Conservation (phyloP, 129 eudicot species). For the Flaveria linearis region DNA sequence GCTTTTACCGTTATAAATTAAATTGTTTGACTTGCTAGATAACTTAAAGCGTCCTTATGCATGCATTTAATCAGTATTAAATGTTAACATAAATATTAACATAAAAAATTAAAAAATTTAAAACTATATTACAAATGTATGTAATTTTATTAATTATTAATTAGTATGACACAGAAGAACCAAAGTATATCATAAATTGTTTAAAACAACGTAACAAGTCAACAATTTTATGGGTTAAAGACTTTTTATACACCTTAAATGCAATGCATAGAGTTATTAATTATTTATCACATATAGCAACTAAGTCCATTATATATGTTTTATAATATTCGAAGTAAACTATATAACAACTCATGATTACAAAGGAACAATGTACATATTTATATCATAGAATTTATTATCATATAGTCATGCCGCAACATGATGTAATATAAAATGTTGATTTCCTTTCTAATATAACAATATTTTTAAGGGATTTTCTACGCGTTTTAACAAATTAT, state of each 20-base stretch:
- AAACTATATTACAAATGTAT: no score
- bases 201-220: no score
- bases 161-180: no score
- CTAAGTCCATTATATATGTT: background rate
- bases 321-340: background rate
- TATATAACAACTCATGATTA: background rate
- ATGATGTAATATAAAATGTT: background rate
- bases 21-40: background rate
- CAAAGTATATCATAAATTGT: no score
- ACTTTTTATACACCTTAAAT: background rate
- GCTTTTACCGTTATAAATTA: background rate
- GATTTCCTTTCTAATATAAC: background rate
- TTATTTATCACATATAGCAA: background rate
- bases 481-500: background rate
- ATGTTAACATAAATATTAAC: background rate
- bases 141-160: no score
- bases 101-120: no score
- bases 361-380: background rate
- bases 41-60: no score
- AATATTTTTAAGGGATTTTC: background rate
- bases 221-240: background rate
- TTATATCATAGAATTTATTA: background rate
- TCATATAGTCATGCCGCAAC: constrained; percentile 13
- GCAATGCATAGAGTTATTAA: background rate
- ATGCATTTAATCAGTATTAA: background rate